Conservation (phyloP, 1,284 basidiomycete species). For the Ustilago cynodontis region DNA sequence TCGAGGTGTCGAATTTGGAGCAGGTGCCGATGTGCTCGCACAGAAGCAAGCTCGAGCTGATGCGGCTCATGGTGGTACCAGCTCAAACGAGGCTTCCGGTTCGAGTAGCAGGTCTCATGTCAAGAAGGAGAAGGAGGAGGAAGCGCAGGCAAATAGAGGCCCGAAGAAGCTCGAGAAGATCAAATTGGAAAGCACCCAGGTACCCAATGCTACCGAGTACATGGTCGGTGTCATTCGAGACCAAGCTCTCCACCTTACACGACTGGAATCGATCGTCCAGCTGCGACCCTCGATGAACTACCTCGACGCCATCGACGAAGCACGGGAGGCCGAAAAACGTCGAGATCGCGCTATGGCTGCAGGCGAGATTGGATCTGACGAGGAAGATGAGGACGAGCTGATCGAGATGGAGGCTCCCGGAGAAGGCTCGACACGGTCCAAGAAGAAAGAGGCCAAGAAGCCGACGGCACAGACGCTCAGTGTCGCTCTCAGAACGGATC, state of each 20-base stretch:
- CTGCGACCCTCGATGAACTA: constrained; percentile 68
- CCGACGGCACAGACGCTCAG: constrained; percentile 56
- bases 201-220: constrained; percentile 66
- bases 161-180: constrained; percentile 62
- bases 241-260: constrained; percentile 64
- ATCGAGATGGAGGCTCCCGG: constrained; percentile 51
- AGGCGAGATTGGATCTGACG: constrained; percentile 51
- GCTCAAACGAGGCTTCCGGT: constrained; percentile 12
- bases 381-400: constrained; percentile 55
- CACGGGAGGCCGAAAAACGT: constrained; percentile 55
- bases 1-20: constrained; percentile 56
- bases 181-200: constrained; percentile 59
- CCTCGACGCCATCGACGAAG: constrained; percentile 63
- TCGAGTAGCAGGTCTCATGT: constrained; percentile 27
- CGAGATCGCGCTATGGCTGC: constrained; percentile 54
- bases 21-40: constrained; percentile 40
- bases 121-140: constrained; percentile 49
- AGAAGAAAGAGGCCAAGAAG: constrained; percentile 51
- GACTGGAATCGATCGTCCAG: constrained; percentile 61
- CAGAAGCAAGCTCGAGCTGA: constrained; percentile 53
- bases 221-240: constrained; percentile 66
- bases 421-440: constrained; percentile 35
- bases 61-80: constrained; percentile 36
- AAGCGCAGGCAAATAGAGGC: constrained; percentile 23
- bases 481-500: constrained; percentile 58